Percentiles rank a stretch among this genome's conserved stretches.
These are phyloP conservation scores for Helichrysum umbraculigerum DNA, from an alignment of 129 eudicot species.

Conservation along the genomic window DNA sequence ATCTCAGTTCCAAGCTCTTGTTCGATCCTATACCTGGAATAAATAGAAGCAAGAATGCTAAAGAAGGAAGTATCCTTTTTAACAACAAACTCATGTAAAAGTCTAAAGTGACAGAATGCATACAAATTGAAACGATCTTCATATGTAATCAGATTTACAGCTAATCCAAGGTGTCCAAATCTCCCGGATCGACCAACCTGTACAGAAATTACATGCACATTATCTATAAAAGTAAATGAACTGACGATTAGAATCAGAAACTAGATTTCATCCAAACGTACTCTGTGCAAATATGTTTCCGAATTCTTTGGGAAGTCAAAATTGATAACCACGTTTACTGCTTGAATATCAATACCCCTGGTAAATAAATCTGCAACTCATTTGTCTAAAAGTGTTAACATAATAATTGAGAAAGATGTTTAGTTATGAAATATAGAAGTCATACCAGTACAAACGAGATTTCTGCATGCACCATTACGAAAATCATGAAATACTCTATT, in stretches of 20 bases:
- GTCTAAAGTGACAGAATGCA: slow-evolving; percentile 9
- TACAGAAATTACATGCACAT: neutral
- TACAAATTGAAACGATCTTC: slow-evolving; percentile 93
- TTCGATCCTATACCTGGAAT: slow-evolving; percentile 72
- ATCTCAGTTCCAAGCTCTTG: slow-evolving; percentile 95
- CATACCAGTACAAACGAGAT: slow-evolving; percentile 92
- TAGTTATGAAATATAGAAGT: no score
- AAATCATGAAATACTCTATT: slow-evolving; percentile 95
- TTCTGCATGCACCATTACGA: slow-evolving; percentile 93
- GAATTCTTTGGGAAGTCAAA: slow-evolving; percentile 86
- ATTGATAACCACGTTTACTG: slow-evolving; percentile 89
- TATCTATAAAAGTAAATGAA: neutral
- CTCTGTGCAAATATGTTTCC: slow-evolving; percentile 91
- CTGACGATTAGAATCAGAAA: no score
- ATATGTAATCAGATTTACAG: slow-evolving; percentile 83
- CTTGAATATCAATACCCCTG: slow-evolving; percentile 94
- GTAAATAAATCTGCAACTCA: slow-evolving; percentile 76
- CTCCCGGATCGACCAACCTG: slow-evolving; percentile 97
- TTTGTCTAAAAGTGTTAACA: neutral
- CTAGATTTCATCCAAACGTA: slow-evolving; percentile 20
- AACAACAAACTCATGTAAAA: no score
- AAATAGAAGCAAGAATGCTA: neutral
- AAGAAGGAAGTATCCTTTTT: no score
- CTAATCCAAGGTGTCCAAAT: slow-evolving; percentile 83
- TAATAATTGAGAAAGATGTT: no score